These are phyloP conservation scores for Ophiostoma novo-ulmi DNA, from an alignment of 2,329 filamentous ascomycete genomes.

Conservation along the genomic window DNA sequence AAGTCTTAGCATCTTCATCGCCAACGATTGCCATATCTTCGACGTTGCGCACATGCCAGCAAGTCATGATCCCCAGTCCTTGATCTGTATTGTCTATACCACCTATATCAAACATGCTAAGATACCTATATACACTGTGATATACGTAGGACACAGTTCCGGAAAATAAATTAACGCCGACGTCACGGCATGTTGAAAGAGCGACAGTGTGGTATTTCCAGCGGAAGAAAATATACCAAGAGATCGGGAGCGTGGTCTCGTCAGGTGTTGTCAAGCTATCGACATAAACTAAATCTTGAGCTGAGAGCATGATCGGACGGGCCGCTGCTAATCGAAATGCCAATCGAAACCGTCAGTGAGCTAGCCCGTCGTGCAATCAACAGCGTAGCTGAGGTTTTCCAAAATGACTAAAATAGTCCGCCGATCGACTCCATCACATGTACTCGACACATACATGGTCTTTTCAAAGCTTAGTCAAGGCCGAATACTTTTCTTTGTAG, in stretches of 20 bases:
- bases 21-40: not conserved
- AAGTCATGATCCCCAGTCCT: not conserved
- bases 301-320: not conserved
- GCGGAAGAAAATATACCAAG: not conserved
- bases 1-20: not conserved
- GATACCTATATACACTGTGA: not conserved
- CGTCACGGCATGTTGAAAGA: not conserved
- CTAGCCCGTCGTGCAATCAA: not conserved
- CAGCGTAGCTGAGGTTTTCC: not conserved
- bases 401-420: not conserved
- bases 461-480: not conserved
- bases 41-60: not conserved
- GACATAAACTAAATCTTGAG: not conserved
- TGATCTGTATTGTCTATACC: not conserved
- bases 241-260: not conserved
- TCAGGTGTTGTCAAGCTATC: not conserved
- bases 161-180: not conserved
- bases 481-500: not conserved
- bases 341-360: not conserved
- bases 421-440: conserved; percentile 6
- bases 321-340: not conserved
- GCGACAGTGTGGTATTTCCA: not conserved
- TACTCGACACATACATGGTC: not conserved
- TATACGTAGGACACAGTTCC: not conserved
- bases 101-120: not conserved